phyloP scores from a whole-genome alignment of 805 yeast species.

The Candida chilensis region DNA sequence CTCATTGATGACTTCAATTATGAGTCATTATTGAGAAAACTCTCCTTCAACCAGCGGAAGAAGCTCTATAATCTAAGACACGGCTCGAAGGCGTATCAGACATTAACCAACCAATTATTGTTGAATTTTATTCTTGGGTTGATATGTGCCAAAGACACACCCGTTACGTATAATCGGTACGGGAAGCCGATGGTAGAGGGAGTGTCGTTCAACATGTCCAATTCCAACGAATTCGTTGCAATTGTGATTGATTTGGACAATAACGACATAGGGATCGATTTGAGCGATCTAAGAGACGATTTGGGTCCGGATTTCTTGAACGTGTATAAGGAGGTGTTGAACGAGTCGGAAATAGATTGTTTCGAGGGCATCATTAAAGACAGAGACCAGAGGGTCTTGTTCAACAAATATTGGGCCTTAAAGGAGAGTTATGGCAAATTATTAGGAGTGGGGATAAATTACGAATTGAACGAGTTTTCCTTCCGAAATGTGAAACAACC shows the following conservation, averaged over 20 bases:
- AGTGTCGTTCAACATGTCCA: not conserved
- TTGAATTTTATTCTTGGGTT: not conserved
- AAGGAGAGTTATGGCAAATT: conserved; percentile 1
- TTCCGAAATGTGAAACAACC: conserved; percentile 2
- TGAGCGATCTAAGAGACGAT: not conserved
- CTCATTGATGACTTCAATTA: conserved; percentile 10
- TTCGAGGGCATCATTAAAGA: too few species aligned
- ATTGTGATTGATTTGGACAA: not conserved
- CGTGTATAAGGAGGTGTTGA: not conserved
- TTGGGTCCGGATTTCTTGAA: too few species aligned
- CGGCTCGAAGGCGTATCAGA: not conserved
- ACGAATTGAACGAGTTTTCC: conserved; percentile 5
- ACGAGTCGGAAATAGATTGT: not conserved
- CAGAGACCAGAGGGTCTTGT: not conserved
- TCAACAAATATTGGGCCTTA: conserved; percentile 1
- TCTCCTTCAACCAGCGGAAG: conserved; percentile 7
- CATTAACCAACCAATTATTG: not conserved
- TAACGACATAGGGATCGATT: not conserved
- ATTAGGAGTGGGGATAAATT: conserved; percentile 4
- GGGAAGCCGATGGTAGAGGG: not conserved
- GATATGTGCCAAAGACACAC: not conserved
- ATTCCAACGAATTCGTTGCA: not conserved
- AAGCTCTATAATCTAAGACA: conserved; percentile 2
- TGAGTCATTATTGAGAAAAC: conserved; percentile 8
- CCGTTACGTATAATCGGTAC: not conserved